Base-by-base conservation (phyloP, 1,139 yeast genomes). In the Taphrina confusa region DNA sequence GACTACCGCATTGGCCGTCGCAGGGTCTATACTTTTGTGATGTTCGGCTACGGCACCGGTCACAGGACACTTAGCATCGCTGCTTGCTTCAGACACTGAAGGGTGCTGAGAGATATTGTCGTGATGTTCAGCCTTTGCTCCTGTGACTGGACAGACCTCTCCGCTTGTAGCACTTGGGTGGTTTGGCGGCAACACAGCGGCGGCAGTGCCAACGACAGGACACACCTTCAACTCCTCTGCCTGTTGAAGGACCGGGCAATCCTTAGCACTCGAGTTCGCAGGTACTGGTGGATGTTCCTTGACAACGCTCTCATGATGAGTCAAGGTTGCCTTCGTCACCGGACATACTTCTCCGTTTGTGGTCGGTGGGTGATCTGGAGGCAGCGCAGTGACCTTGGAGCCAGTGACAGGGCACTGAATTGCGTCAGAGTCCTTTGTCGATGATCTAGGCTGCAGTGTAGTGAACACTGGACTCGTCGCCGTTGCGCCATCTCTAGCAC, bases 311-410 rank as follows among this genome's bases (percentile, higher is more conserved):
- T 44, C 23, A 28, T 54, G 58, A 36, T 54, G 58, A 11, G 33
- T 18, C 25, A 54, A 11, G 3, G 58, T 54, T 6, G 58, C 58
- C 12, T 54, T 54, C 11, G 58, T 54, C 34, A 54, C 58, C 3
- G 58, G 58, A 16, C 58, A 54, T n/a, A 42, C 36, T 27, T 42
- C 58, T 14, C 58, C 58, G 16, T n/a, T 14, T n/a, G 33, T 54
- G 22, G 58, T 34, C n/a, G 51, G n/a, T 16, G 58, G 58, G 28
- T 54, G 58, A 25, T 54, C 58, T 18, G 58, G 58, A 11, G 58
- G 58, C 18, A 54, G 25, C 2, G 45, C 30, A n/a, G 33, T 31
- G 34, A 54, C 58, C 20, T 31, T n/a, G 5, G 40, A 28, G 37
- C 58, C 58, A 12, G 58, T 44, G n/a, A 54, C 44, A n/a, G 58